Conservation (phyloP, 352 stramenopile species). For the Pythium insidiosum region DNA sequence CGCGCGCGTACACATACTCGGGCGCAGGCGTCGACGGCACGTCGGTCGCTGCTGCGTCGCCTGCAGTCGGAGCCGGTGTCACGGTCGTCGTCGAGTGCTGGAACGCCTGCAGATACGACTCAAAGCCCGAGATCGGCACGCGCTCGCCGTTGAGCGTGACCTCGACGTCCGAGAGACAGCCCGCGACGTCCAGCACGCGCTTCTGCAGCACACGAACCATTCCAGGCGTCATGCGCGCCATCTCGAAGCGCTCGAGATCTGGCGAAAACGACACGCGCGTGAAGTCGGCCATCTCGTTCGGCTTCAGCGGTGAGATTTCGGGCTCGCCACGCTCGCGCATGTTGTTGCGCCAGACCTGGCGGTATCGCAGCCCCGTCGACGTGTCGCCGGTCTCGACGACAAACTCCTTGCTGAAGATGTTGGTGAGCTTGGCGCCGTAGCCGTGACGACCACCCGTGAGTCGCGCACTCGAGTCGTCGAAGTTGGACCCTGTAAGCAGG, state of each 20-base stretch:
- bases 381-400: slow-evolving; percentile 97
- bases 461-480: slow-evolving; percentile 96
- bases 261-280: slow-evolving; percentile 97
- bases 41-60: background rate
- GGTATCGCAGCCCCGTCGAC: slow-evolving; percentile 63
- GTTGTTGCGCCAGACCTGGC: slow-evolving; percentile 95
- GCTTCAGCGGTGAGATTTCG: slow-evolving; percentile 67
- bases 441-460: slow-evolving; percentile 95
- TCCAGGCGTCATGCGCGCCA: slow-evolving; percentile 91
- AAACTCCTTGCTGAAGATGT: slow-evolving; percentile 99
- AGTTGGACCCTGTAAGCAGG: slow-evolving; percentile 98
- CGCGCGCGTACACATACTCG: slow-evolving; percentile 88
- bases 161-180: slow-evolving; percentile 88
- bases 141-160: slow-evolving; percentile 91
- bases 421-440: slow-evolving; percentile 97
- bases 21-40: slow-evolving; percentile 4
- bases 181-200: slow-evolving; percentile 98
- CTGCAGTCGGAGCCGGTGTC: too few relatives aligned
- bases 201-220: slow-evolving; percentile 93
- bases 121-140: slow-evolving; percentile 91
- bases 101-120: slow-evolving; percentile 94
- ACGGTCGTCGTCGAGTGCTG: slow-evolving; percentile 48
- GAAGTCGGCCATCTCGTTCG: slow-evolving; percentile 90
- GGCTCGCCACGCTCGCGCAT: slow-evolving; percentile 91
- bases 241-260: slow-evolving; percentile 95